A percentile compares a stretch with the other conserved stretches of the same genome.
Conservation (phyloP, 192 early-diverging fungal species). For the Pecoramyces ruminantium region DNA sequence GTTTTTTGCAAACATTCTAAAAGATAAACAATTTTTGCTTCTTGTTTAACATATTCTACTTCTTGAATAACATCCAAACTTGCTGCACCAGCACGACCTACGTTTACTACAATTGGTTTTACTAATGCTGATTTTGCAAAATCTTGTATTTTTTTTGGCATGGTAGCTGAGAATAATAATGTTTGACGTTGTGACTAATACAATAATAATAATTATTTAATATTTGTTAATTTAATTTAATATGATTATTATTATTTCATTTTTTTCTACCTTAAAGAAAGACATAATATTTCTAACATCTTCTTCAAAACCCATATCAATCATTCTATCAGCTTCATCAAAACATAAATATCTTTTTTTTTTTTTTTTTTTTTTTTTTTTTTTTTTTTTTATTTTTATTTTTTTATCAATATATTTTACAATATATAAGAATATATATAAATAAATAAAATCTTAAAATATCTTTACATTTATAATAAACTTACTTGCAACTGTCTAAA, state of each 20-base stretch:
- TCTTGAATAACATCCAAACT: slow-evolving; percentile 94
- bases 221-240: too few species aligned
- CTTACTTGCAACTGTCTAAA: slow-evolving; percentile 65
- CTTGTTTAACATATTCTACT: slow-evolving; percentile 92
- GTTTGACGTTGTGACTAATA: slow-evolving; percentile 76
- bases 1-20: slow-evolving; percentile 95
- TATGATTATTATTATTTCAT: too few species aligned
- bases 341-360: slow-evolving; percentile 61
- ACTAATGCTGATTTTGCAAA: slow-evolving; percentile 83
- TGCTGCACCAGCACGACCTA: slow-evolving; percentile 90
- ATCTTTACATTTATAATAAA: neutral
- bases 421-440: too few species aligned
- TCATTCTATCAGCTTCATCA: slow-evolving; percentile 98
- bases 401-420: too few species aligned
- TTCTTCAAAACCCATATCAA: slow-evolving; percentile 97
- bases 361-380: too few species aligned
- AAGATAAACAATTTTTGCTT: slow-evolving; percentile 85
- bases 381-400: too few species aligned
- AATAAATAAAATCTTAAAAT: too few species aligned
- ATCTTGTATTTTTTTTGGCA: slow-evolving; percentile 98
- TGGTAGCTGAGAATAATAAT: slow-evolving; percentile 85
- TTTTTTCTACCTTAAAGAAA: slow-evolving; percentile 51
- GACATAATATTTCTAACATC: slow-evolving; percentile 91
- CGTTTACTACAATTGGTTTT: slow-evolving; percentile 84
- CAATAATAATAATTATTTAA: neutral